phyloP scores from a whole-genome alignment of 2,329 filamentous ascomycete genomes.

The Arthrobotrys musiformis region DNA sequence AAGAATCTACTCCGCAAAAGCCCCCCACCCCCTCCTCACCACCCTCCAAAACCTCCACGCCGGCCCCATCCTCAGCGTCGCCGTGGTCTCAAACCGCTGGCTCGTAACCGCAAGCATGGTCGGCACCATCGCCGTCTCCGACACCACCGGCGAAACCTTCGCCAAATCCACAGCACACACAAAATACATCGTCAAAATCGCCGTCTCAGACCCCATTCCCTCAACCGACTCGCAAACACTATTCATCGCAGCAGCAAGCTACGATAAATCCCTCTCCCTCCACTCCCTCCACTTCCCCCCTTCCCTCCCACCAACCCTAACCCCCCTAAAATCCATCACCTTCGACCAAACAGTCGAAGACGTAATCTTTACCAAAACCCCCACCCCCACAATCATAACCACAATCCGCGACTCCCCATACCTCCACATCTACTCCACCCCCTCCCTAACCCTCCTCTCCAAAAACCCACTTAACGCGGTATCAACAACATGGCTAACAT shows the following conservation, averaged over 20 bases:
- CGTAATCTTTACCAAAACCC: conserved; percentile 40
- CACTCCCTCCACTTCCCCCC: conserved; percentile 35
- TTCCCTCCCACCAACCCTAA: background rate
- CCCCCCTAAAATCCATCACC: conserved; percentile 18
- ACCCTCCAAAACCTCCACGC: conserved; percentile 51
- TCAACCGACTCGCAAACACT: background rate
- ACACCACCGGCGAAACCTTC: conserved; percentile 36
- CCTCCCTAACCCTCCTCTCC: background rate
- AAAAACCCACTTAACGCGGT: conserved; percentile 26
- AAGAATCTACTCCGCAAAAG: conserved; percentile 63
- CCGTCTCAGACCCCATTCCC: conserved; percentile 34
- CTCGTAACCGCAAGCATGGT: conserved; percentile 58
- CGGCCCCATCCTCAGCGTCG: conserved; percentile 57
- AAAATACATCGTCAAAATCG: conserved; percentile 58
- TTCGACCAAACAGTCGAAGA: conserved; percentile 48
- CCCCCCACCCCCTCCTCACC: conserved; percentile 48
- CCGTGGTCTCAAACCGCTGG: conserved; percentile 50
- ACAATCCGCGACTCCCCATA: conserved; percentile 47
- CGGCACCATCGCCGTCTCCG: conserved; percentile 55
- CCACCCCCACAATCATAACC: conserved; percentile 24
- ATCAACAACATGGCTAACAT: conserved; percentile 73
- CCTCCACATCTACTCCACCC: conserved; percentile 27
- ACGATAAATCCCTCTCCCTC: conserved; percentile 53
- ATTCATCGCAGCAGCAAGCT: conserved; percentile 56
- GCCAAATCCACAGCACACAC: conserved; percentile 48